Conservation (phyloP, 1,284 basidiomycete species). For the Melampsora americana region DNA sequence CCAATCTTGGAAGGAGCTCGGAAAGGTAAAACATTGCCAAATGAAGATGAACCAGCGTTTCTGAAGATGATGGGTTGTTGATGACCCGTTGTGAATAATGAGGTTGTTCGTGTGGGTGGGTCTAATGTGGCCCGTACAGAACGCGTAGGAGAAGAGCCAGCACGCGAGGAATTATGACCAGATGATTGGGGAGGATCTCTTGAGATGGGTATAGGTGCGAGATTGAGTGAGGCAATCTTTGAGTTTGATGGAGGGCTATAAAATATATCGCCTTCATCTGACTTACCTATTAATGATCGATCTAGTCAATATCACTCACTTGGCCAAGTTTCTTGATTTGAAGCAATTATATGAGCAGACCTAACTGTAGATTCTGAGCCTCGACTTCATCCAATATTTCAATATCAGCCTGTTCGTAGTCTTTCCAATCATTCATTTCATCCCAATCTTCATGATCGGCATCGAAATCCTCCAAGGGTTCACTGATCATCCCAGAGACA, state of each 20-base stretch:
- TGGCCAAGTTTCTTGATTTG: not conserved
- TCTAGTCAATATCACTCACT: not conserved
- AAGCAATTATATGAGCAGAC: not conserved
- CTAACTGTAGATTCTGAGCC: not conserved
- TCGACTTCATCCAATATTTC: slow-evolving; percentile 16
- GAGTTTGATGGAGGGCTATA: not conserved
- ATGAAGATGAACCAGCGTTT: not conserved
- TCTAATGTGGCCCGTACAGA: not conserved
- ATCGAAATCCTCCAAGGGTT: not conserved
- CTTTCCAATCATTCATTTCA: slow-evolving; percentile 27
- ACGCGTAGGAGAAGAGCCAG: not conserved
- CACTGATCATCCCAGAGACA: not conserved
- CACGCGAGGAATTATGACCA: not conserved
- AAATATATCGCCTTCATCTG: not conserved
- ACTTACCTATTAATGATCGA: slow-evolving; percentile 7
- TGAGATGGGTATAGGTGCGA: not conserved
- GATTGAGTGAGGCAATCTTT: not conserved
- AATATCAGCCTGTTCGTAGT: slow-evolving; percentile 32
- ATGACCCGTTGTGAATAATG: not conserved
- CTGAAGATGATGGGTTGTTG: slow-evolving; percentile 7
- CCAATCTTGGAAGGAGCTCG: not conserved
- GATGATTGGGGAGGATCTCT: not conserved
- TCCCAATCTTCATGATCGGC: slow-evolving; percentile 14
- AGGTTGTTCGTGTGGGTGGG: not conserved
- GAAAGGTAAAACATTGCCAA: not conserved